Evolutionary conservation across 441 rosid species (phyloP), one percentile per base, ranked within the genome.

Genomic region (Aleurites moluccanus): DNA sequence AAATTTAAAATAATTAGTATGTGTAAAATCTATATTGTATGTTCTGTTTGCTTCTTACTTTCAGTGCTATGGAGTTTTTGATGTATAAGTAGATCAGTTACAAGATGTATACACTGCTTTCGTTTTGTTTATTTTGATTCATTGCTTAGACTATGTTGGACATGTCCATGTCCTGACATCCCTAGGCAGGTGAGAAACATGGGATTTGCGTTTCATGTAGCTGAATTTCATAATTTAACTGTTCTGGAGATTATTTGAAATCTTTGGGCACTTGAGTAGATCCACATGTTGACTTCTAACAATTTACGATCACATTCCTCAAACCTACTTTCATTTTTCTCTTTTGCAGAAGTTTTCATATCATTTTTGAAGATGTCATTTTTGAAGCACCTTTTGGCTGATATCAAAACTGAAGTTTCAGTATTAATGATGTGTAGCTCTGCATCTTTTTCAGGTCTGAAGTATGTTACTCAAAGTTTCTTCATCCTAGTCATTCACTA

Each of bases 361-460:
- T 63, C 35, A n/a, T 69, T 69, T 59, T 73, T 44, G 23, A 75
- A 0, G 71, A 74, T 83, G 80, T 40, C 64, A 38, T 64, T 66
- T 61, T 73, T 56, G 42, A 75, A 73, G 77, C 57, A 65, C 56
- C 62, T 81, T 64, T 73, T 42, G 60, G 75, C 42, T 49, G 67
- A 82, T 64, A 70, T 52, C 50, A 69, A 27, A 21, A 28, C 42
- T 64, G 65, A 27, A 63, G 78, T 78, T 64, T 59, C 72, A 25
- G 71, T 75, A 55, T 77, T 80, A 40, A 70, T 59, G 75, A 74
- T 61, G 16, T 30, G 67, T 67, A 59, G 69, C 42, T 65, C 74
- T 64, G 64, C 67, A 33, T 80, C 75, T 72, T 73, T 81, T 82
- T 75, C 90, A 86, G 89, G 87, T 83, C 74, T 75, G 68, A 47